A percentile compares a stretch with the other conserved stretches of the same genome.
Conservation (phyloP, 2,329 filamentous ascomycete genomes). For the Arthrobotrys pseudoclavata region DNA sequence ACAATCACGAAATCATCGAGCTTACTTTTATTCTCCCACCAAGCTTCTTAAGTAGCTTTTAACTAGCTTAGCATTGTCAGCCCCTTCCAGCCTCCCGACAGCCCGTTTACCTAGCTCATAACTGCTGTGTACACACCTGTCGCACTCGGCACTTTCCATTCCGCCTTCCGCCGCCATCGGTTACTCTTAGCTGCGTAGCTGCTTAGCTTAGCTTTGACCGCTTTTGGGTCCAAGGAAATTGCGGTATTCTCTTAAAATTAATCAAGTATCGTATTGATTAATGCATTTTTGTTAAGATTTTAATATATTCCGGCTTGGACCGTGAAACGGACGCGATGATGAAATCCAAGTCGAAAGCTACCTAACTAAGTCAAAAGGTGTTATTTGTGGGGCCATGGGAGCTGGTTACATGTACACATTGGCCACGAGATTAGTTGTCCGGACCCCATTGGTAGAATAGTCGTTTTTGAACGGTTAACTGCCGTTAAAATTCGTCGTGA, state of each 20-base stretch:
- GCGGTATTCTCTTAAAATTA: neutral
- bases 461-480: neutral
- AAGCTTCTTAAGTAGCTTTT: neutral
- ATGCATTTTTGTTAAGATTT: no score
- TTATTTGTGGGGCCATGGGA: no score
- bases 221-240: neutral
- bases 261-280: no score
- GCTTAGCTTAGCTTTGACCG: neutral
- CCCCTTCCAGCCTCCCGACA: conserved; percentile 18
- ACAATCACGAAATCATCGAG: no score
- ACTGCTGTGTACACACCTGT: conserved; percentile 7
- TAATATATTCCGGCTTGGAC: no score
- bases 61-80: neutral
- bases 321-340: no score
- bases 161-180: conserved; percentile 19
- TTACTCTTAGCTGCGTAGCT: conserved; percentile 9
- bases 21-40: no score
- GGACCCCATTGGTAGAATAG: conserved; percentile 8
- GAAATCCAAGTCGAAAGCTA: no score
- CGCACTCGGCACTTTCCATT: conserved; percentile 32
- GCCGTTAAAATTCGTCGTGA: no score
- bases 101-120: neutral
- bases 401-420: neutral
- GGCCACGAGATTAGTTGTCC: conserved; percentile 8
- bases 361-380: no score